Evolutionary conservation across 2,329 filamentous ascomycete species (phyloP).

Genomic region (Colletotrichum magnum): DNA sequence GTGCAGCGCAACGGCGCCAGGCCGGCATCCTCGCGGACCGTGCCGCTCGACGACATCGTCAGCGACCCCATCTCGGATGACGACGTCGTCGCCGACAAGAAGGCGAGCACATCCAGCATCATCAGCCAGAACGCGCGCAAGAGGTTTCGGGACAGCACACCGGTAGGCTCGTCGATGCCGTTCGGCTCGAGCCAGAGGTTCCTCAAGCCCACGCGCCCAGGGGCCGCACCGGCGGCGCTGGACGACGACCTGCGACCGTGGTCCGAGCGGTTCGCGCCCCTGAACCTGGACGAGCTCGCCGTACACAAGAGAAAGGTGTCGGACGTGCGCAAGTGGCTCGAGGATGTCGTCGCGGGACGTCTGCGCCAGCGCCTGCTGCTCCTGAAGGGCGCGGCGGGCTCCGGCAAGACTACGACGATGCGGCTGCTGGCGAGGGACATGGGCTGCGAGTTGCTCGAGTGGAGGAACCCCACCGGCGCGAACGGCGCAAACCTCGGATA

Average conservation of each 20-base stretch:
- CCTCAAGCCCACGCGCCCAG: constrained; percentile 57
- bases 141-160: constrained; percentile 58
- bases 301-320: constrained; percentile 95
- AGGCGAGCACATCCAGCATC: constrained; percentile 65
- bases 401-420: constrained; percentile 92
- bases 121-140: constrained; percentile 71
- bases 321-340: constrained; percentile 88
- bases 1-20: constrained; percentile 59
- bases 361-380: constrained; percentile 82
- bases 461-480: constrained; percentile 84
- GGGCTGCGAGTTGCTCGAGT: constrained; percentile 84
- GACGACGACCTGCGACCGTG: constrained; percentile 80
- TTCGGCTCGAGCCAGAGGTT: constrained; percentile 65
- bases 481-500: constrained; percentile 72
- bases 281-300: constrained; percentile 84
- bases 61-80: constrained; percentile 74
- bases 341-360: constrained; percentile 77
- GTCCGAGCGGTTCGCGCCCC: constrained; percentile 87
- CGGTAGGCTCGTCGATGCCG: constrained; percentile 5
- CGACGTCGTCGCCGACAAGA: constrained; percentile 67
- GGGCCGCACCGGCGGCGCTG: constrained; percentile 45
- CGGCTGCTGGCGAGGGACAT: constrained; percentile 83
- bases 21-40: constrained; percentile 47
- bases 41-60: constrained; percentile 63
- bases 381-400: constrained; percentile 90